Conservation (phyloP, 352 stramenopile genomes). For the Pythium utonaiense region DNA sequence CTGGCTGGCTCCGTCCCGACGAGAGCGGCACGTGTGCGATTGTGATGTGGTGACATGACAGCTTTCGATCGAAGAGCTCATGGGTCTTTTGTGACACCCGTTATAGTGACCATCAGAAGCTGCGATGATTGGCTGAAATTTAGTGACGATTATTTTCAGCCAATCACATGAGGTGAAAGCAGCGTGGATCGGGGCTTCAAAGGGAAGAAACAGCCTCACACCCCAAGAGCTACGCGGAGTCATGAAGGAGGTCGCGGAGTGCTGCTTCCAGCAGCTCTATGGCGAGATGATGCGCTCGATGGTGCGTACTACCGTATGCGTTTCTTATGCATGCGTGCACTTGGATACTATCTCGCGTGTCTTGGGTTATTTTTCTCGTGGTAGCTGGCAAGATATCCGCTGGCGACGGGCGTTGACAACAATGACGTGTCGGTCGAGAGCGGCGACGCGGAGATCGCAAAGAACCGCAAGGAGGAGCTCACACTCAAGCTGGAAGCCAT, state of each 20-base stretch:
- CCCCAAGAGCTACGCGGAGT: background rate
- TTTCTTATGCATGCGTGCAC: background rate
- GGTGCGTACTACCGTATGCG: slow-evolving; percentile 31
- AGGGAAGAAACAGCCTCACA: background rate
- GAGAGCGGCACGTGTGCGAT: slow-evolving; percentile 5
- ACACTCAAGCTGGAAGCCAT: slow-evolving; percentile 82
- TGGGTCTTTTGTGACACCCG: slow-evolving; percentile 3
- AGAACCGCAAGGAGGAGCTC: slow-evolving; percentile 67
- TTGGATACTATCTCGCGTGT: background rate
- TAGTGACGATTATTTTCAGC: background rate
- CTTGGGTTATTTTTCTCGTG: background rate
- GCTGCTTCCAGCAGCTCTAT: slow-evolving; percentile 87
- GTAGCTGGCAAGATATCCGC: slow-evolving; percentile 67
- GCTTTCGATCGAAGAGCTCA: background rate
- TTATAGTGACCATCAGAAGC: background rate
- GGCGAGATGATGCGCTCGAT: slow-evolving; percentile 84
- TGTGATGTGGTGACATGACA: slow-evolving; percentile 1
- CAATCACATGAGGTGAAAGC: background rate
- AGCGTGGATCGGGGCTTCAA: background rate
- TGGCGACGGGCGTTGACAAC: slow-evolving; percentile 27
- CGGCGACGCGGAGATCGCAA: slow-evolving; percentile 43
- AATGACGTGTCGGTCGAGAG: slow-evolving; percentile 22
- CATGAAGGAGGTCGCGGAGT: slow-evolving; percentile 85
- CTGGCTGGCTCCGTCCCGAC: background rate
- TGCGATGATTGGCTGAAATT: slow-evolving; percentile 13